phyloP scores from a whole-genome alignment of 2,329 filamentous ascomycete genomes.

The Talaromyces sp. region DNA sequence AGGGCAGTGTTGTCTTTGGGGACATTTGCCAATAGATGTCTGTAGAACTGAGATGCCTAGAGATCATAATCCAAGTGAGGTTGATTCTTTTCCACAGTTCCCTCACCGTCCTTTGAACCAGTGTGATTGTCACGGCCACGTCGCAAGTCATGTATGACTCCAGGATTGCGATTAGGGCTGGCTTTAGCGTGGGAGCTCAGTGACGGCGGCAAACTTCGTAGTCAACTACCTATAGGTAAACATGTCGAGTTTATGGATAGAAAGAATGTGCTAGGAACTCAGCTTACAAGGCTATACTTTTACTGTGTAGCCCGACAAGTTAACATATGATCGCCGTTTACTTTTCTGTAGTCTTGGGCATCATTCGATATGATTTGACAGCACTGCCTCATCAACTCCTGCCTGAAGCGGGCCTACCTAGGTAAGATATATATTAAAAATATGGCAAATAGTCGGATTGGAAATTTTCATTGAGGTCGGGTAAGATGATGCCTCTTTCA shows the following conservation, averaged over 20 bases:
- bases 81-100: not conserved
- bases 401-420: not conserved
- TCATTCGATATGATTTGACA: not conserved
- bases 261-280: not conserved
- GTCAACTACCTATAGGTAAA: not conserved
- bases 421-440: not conserved
- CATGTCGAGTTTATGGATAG: not conserved
- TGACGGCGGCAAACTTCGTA: not conserved
- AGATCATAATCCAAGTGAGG: not conserved
- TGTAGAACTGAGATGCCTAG: conserved; percentile 3
- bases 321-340: not conserved
- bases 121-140: not conserved
- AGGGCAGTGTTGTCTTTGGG: not conserved
- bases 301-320: not conserved
- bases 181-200: not conserved
- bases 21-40: not conserved
- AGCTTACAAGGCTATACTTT: not conserved
- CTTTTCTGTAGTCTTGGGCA: not conserved
- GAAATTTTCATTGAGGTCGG: too few species aligned
- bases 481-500: too few species aligned
- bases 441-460: too few species aligned
- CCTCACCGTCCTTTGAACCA: conserved; percentile 1
- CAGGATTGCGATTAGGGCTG: conserved; percentile 6
- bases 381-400: not conserved
- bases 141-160: conserved; percentile 4